Conservation (phyloP, 2,329 filamentous ascomycete species). For the Meredithiella fracta region DNA sequence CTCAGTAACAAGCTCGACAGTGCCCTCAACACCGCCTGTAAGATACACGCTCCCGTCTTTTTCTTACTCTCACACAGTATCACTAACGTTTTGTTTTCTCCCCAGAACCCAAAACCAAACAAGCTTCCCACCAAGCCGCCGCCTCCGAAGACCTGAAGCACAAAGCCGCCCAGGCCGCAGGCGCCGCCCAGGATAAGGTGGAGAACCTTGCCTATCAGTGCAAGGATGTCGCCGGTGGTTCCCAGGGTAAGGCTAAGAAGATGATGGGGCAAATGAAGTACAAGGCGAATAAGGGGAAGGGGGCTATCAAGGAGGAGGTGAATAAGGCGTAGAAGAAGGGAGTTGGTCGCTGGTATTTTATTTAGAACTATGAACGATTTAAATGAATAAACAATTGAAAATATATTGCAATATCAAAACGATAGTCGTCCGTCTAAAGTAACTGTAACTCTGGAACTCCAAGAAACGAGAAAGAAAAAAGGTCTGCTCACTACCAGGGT, state of each 20-base stretch:
- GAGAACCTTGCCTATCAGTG: conserved; percentile 20
- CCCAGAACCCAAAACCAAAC: conserved; percentile 18
- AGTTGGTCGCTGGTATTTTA: too few species aligned
- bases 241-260: conserved; percentile 26
- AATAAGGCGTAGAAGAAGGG: background rate
- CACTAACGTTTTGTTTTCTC: background rate
- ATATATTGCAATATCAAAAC: too few species aligned
- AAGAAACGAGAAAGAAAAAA: background rate
- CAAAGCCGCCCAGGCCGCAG: conserved; percentile 23
- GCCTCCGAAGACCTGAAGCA: conserved; percentile 23
- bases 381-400: too few species aligned
- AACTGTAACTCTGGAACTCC: background rate
- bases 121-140: conserved; percentile 19
- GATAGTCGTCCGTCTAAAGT: too few species aligned
- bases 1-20: conserved; percentile 46
- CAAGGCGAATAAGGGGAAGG: conserved; percentile 26
- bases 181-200: conserved; percentile 25
- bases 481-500: conserved; percentile 14
- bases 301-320: conserved; percentile 27
- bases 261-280: conserved; percentile 25
- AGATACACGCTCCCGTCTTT: conserved; percentile 17
- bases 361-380: too few species aligned
- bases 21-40: conserved; percentile 42
- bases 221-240: conserved; percentile 20
- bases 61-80: background rate